These are phyloP conservation scores for Beverwykella pulmonaria DNA, from an alignment of 495 filamentous ascomycete species.

Conservation along the genomic window DNA sequence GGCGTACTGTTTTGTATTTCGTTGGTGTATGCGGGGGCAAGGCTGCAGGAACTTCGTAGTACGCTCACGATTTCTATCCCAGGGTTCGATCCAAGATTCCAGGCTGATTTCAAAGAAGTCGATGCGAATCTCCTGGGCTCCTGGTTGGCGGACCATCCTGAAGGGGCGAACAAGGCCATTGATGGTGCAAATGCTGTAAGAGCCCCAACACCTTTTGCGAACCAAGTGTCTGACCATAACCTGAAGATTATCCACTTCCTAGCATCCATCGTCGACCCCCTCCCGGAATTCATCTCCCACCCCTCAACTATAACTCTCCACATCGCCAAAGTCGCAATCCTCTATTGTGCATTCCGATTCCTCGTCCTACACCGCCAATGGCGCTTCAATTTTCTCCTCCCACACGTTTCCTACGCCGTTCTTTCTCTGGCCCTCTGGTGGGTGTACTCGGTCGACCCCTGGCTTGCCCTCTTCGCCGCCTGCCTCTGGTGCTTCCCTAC, in stretches of 20 bases:
- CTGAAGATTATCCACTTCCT: conserved; percentile 6
- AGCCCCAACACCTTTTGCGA: neutral
- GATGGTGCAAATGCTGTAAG: neutral
- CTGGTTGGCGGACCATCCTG: neutral
- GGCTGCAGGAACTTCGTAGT: neutral
- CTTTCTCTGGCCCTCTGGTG: neutral
- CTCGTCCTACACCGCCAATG: conserved; percentile 2
- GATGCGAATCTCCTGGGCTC: neutral
- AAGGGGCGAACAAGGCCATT: neutral
- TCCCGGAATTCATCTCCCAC: conserved; percentile 4
- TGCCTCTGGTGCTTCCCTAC: conserved; percentile 1
- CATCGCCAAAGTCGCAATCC: neutral
- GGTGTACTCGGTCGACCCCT: neutral
- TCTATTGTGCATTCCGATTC: neutral
- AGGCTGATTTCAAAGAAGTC: conserved; percentile 1
- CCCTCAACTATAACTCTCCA: neutral
- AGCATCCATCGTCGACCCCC: neutral
- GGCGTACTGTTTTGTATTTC: neutral
- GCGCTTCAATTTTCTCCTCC: conserved; percentile 5
- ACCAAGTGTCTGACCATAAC: too few relatives aligned
- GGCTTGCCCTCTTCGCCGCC: neutral
- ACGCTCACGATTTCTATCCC: neutral
- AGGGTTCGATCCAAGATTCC: neutral
- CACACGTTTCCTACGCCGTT: neutral
- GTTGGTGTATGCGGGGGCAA: neutral